Evolutionary conservation across 345 rosid genomes (phyloP), one percentile per base, ranked within the genome.

Genomic region (Gossypium thurberi): DNA sequence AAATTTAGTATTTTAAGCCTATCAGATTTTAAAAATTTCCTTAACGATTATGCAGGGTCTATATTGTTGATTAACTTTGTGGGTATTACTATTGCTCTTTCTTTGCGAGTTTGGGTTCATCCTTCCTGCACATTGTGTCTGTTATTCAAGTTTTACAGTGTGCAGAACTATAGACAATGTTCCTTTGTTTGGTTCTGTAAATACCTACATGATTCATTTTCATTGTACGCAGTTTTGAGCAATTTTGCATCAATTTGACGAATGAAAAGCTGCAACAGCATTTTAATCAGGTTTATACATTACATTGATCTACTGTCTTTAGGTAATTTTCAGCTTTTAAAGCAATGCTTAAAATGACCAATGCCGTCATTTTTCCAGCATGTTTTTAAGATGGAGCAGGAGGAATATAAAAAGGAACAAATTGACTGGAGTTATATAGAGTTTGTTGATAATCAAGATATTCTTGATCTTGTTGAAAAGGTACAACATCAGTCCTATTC

Each of bases 361-460:
- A 58, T 71, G 71, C 43, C 81, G 61, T 82, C 53, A 48, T 79
- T 56, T n/a, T 61, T 48, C 20, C 86, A 95, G 99, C 99, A 95
- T 81, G 98, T 95, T 64, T 95, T 95, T 80, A 95, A 95, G 80
- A 91, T 95, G 99, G 99, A 95, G 84, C 99, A 95, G 84, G 99
- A 92, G 78, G 98, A 94, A 82, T 94, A 94, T 85, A 92, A 92
- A 37, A 89, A 86, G 81, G 99, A 95, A 83, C 89, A 88, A 76
- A 95, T 95, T 80, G 88, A 92, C 81, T 95, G 99, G 99, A 95
- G 98, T 82, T 95, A 95, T 80, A 91, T 95, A 77, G 99, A 95
- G 48, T 95, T 95, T 69, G 78, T 95, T 71, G 99, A 95, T 79
- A 95, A 95, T 83, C 94, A 90, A 80, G 98, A 95, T 83, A 76